These are phyloP conservation scores for Vitis hybrid DNA, from an alignment of 177 flowering plant genomes.

Conservation along the genomic window DNA sequence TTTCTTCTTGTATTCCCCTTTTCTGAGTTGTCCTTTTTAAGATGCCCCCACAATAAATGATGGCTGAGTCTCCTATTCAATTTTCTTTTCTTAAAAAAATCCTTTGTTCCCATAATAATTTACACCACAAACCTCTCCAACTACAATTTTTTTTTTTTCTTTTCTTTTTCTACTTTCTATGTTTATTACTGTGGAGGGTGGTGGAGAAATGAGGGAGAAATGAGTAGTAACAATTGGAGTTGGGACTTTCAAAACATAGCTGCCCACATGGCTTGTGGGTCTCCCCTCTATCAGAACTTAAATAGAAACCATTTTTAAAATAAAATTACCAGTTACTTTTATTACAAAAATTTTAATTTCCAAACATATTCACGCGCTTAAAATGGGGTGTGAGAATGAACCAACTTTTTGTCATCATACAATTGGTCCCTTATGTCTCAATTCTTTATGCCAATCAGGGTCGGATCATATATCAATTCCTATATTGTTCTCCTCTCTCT, in stretches of 20 bases:
- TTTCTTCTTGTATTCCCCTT: conserved; percentile 5
- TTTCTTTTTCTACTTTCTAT: conserved; percentile 7
- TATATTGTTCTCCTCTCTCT: conserved; percentile 14
- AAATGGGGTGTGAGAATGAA: too few species aligned
- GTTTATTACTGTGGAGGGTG: conserved; percentile 1
- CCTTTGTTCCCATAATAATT: neutral
- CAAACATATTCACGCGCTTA: too few species aligned
- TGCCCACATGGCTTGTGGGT: conserved; percentile 18
- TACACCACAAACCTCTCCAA: neutral
- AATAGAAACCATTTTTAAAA: too few species aligned
- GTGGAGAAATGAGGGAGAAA: conserved; percentile 3
- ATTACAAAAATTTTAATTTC: too few species aligned
- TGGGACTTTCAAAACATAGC: neutral
- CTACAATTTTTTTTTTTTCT: neutral
- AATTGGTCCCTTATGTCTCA: neutral
- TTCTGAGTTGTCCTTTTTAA: conserved; percentile 7
- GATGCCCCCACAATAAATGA: conserved; percentile 22
- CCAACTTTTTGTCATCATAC: too few species aligned
- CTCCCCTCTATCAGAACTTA: too few species aligned
- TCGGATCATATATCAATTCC: conserved; percentile 8
- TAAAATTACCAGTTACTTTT: too few species aligned
- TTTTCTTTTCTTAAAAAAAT: conserved; percentile 4
- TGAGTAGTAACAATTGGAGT: neutral
- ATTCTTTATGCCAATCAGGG: neutral
- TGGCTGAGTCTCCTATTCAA: conserved; percentile 8